A percentile compares a stretch with the other conserved stretches of the same genome.
Conservation (phyloP, 2,329 filamentous ascomycete species). For the Fusarium austroafricanum region DNA sequence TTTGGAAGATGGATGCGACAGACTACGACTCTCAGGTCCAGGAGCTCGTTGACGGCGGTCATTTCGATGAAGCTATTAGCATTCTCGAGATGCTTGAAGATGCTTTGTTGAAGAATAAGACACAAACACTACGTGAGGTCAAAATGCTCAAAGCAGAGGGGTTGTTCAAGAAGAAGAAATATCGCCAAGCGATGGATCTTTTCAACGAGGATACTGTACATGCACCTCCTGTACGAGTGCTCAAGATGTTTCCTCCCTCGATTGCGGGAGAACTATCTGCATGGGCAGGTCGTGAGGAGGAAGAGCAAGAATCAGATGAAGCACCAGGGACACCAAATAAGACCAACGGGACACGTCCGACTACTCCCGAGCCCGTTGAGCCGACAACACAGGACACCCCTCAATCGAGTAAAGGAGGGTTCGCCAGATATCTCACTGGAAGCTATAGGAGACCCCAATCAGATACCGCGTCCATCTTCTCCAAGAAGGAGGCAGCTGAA, state of each 20-base stretch:
- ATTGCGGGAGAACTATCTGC: conserved; percentile 86
- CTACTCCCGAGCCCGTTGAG: conserved; percentile 46
- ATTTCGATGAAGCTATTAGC: conserved; percentile 92
- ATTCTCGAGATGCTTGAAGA: conserved; percentile 91
- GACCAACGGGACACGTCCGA: conserved; percentile 45
- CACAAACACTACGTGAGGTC: conserved; percentile 81
- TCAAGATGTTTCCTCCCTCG: conserved; percentile 82
- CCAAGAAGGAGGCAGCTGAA: conserved; percentile 64
- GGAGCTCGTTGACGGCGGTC: conserved; percentile 77
- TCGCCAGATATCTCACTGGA: conserved; percentile 65
- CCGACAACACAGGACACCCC: conserved; percentile 44
- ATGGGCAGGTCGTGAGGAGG: conserved; percentile 55
- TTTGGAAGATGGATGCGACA: conserved; percentile 96
- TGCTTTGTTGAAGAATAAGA: conserved; percentile 86
- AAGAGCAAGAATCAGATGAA: conserved; percentile 55
- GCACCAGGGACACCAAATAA: conserved; percentile 46
- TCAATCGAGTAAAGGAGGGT: conserved; percentile 58
- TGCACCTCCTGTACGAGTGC: conserved; percentile 88
- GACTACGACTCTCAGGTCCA: conserved; percentile 92
- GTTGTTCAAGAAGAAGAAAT: conserved; percentile 85
- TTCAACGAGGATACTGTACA: conserved; percentile 87
- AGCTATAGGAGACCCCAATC: conserved; percentile 59
- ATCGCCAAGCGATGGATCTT: conserved; percentile 85
- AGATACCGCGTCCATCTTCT: conserved; percentile 70
- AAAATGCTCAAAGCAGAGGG: conserved; percentile 92